A percentile compares a stretch with the other conserved stretches of the same genome.
Conservation (phyloP, 345 rosid species). For the Draba incana region DNA sequence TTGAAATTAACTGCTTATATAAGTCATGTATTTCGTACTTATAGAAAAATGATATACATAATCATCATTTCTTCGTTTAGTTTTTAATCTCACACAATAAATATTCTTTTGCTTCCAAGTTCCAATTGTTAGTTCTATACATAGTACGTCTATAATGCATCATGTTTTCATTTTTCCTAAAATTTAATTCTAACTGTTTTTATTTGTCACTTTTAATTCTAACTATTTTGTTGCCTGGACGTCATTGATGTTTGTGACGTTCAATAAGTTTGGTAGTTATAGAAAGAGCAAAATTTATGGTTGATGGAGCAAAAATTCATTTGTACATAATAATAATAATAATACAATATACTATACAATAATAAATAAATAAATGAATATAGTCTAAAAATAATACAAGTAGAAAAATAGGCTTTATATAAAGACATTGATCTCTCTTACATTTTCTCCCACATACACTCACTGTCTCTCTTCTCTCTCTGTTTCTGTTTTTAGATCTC, state of each 20-base stretch:
- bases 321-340: neutral
- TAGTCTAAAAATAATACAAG: neutral
- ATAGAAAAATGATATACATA: neutral
- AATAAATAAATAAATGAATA: neutral
- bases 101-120: neutral
- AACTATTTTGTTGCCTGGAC: neutral
- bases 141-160: no score
- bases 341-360: neutral
- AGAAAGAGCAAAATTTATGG: slow-evolving; percentile 35
- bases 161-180: no score
- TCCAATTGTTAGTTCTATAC: no score
- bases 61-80: neutral
- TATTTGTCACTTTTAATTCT: no score
- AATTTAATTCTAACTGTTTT: no score
- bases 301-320: slow-evolving; percentile 12
- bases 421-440: slow-evolving; percentile 42
- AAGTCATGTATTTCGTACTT: slow-evolving; percentile 1
- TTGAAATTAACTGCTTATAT: neutral
- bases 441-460: slow-evolving; percentile 11
- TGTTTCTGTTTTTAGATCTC: slow-evolving; percentile 22
- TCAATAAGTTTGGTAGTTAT: slow-evolving; percentile 39
- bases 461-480: slow-evolving; percentile 32
- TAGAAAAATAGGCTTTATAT: slow-evolving; percentile 35
- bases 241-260: slow-evolving; percentile 27
- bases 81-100: neutral